These are phyloP conservation scores for Aquilaria agallochum DNA, from an alignment of 441 rosid genomes.

Conservation along the genomic window DNA sequence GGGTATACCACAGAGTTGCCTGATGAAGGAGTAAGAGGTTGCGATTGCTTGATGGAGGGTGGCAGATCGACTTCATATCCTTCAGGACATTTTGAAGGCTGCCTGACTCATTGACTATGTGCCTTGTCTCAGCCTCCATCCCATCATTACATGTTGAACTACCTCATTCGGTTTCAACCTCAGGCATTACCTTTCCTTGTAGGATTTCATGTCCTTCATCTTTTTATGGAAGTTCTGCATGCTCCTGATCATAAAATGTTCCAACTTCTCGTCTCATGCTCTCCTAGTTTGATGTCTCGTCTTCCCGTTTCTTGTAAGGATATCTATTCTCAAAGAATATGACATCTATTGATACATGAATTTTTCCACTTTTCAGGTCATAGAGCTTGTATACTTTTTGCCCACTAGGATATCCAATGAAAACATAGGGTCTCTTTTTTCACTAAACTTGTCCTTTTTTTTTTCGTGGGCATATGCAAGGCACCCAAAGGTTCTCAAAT, in stretches of 20 bases:
- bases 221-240: neutral
- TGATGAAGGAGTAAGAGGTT: too few species aligned
- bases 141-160: too few species aligned
- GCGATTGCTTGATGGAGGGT: too few species aligned
- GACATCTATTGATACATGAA: neutral
- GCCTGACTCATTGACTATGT: neutral
- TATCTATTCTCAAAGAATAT: neutral
- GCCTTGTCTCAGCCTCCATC: neutral
- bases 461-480: too few species aligned
- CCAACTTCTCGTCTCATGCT: neutral
- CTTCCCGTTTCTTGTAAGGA: neutral
- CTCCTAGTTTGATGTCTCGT: neutral
- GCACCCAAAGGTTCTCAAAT: too few species aligned
- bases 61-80: neutral
- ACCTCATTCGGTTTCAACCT: neutral
- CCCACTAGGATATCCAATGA: neutral
- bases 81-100: neutral
- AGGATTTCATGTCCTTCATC: neutral
- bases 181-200: too few species aligned
- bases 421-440: neutral
- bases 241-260: neutral
- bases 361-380: neutral
- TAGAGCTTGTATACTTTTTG: neutral
- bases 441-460: neutral
- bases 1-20: too few species aligned